These are phyloP conservation scores for Eurotiales sp. DNA, from an alignment of 2,329 filamentous ascomycete species.

Conservation along the genomic window DNA sequence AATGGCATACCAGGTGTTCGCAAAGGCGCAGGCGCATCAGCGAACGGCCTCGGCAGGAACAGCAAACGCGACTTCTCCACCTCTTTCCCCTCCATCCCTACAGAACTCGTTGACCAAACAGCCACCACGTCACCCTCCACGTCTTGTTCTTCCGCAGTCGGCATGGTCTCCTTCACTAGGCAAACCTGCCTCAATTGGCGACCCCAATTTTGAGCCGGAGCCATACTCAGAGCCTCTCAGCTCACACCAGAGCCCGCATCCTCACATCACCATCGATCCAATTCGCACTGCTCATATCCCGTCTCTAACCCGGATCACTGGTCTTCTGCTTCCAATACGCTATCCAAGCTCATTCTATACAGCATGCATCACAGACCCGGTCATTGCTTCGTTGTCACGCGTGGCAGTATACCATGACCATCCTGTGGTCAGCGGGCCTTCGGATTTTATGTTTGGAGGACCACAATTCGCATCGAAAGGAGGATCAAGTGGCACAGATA, in stretches of 20 bases:
- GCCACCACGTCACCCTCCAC: slow-evolving; percentile 31
- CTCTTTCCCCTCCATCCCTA: slow-evolving; percentile 20
- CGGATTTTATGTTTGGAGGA: slow-evolving; percentile 10
- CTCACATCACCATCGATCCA: slow-evolving; percentile 52
- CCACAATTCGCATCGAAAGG: slow-evolving; percentile 12
- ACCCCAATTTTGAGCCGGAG: slow-evolving; percentile 26
- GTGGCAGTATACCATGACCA: slow-evolving; percentile 56
- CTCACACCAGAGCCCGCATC: slow-evolving; percentile 33
- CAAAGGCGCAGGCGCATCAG: slow-evolving; percentile 29
- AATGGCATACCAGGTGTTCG: slow-evolving; percentile 38
- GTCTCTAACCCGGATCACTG: slow-evolving; percentile 55
- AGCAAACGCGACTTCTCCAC: slow-evolving; percentile 22
- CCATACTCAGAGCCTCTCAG: slow-evolving; percentile 27
- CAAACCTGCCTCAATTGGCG: slow-evolving; percentile 22
- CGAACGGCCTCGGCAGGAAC: slow-evolving; percentile 22
- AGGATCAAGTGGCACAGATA: slow-evolving; percentile 31
- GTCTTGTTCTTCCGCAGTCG: slow-evolving; percentile 25
- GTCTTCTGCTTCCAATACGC: slow-evolving; percentile 57
- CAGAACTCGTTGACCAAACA: slow-evolving; percentile 10
- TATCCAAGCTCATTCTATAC: slow-evolving; percentile 61
- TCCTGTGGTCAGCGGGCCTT: slow-evolving; percentile 28
- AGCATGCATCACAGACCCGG: slow-evolving; percentile 54
- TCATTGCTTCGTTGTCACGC: slow-evolving; percentile 53
- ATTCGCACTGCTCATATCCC: slow-evolving; percentile 53
- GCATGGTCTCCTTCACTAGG: slow-evolving; percentile 19